Conservation (phyloP, 805 yeast species). For the Wickerhamomyces xylosicus region DNA sequence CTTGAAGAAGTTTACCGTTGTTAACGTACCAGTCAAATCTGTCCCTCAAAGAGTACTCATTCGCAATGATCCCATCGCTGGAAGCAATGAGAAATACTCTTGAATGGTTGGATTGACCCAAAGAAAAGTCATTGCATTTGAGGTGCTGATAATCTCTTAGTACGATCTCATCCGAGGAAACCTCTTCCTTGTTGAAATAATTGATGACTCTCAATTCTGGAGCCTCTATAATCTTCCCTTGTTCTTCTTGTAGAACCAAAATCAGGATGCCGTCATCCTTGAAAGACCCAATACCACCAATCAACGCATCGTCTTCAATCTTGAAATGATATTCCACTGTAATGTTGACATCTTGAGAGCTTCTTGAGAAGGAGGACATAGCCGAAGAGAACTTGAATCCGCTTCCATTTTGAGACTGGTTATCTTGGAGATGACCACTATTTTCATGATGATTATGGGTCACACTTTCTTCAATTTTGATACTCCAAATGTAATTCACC, state of each 20-base stretch:
- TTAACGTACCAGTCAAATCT: constrained; percentile 64
- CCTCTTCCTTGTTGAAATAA: constrained; percentile 55
- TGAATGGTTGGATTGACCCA: constrained; percentile 36
- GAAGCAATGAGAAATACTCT: constrained; percentile 69
- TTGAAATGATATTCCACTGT: constrained; percentile 29
- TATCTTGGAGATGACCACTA: not conserved
- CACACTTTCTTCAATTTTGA: constrained; percentile 31
- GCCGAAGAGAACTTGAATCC: constrained; percentile 25
- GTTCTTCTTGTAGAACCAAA: constrained; percentile 30
- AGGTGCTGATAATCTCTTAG: constrained; percentile 44
- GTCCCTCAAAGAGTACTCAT: constrained; percentile 61
- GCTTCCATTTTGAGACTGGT: not conserved
- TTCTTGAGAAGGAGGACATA: constrained; percentile 38
- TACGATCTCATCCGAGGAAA: constrained; percentile 70
- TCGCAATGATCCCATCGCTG: constrained; percentile 68
- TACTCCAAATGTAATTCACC: constrained; percentile 69
- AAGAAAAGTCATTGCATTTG: constrained; percentile 73
- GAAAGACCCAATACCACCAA: constrained; percentile 74
- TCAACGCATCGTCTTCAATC: constrained; percentile 31
- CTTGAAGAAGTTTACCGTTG: constrained; percentile 44
- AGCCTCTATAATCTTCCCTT: constrained; percentile 25
- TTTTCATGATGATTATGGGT: not conserved
- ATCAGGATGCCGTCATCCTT: constrained; percentile 62
- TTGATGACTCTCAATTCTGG: constrained; percentile 75
- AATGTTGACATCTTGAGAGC: constrained; percentile 26